These are phyloP conservation scores for Pythium biforme DNA, from an alignment of 352 stramenopile genomes.

Conservation along the genomic window DNA sequence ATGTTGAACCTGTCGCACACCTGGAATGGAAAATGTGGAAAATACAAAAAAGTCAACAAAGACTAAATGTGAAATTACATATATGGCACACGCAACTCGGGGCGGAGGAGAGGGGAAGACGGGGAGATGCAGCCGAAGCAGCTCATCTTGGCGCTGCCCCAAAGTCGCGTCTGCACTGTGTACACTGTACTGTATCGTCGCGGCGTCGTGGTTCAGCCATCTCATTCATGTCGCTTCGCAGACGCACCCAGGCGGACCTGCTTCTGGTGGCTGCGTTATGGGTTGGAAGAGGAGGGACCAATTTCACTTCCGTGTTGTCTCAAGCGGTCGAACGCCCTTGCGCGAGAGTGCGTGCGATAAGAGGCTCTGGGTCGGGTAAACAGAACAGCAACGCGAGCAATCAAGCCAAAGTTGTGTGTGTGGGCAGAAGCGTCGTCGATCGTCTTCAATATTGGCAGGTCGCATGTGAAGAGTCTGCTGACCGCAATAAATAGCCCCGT, in stretches of 20 bases:
- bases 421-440: constrained; percentile 13
- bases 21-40: not conserved
- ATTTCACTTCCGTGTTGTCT: not conserved
- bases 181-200: constrained; percentile 1
- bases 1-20: not conserved
- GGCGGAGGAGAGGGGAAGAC: not conserved
- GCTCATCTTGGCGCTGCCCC: not conserved
- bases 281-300: not conserved
- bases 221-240: constrained; percentile 15
- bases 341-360: not conserved
- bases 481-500: constrained; percentile 17
- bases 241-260: not conserved
- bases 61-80: not conserved
- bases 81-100: not conserved
- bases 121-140: not conserved
- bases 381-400: constrained; percentile 2
- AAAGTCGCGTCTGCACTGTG: not conserved
- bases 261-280: not conserved
- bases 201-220: not conserved
- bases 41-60: not conserved
- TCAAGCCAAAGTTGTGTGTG: not conserved
- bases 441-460: constrained; percentile 16
- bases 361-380: not conserved
- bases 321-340: not conserved
- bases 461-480: constrained; percentile 4